Evolutionary conservation across 1,284 basidiomycete species (phyloP), one percentile per base, ranked within the genome.

Genomic region (Lignosus rhinocerotis): DNA sequence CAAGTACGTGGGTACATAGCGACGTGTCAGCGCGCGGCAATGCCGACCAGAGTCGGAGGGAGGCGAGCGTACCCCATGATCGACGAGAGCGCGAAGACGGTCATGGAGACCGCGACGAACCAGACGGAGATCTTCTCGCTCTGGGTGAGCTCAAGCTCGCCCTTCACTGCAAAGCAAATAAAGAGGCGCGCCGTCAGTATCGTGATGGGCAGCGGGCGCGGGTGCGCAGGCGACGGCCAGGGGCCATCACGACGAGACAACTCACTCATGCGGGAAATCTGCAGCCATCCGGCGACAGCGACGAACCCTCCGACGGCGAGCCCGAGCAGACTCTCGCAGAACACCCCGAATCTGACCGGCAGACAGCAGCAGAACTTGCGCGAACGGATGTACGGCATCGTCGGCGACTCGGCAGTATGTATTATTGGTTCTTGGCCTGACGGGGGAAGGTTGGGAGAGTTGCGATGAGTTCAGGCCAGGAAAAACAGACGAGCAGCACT

Each of bases 321-420:
- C 44, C 77, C 77, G 21, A 83, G 59, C 30, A 82, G 66, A 47
- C 79, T 75, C 60, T 84, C 74, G 63, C 85, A 81, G 69, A 86
- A 81, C 38, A 85, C 83, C 60, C 84, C 84, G 59, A 84, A 76
- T 64, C 83, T 78, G 70, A 86, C 81, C 50, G 85, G 81, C 67
- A 86, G 76, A 72, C 83, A 86, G 72, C 81, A 84, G 73, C 82
- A 86, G 72, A 85, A 86, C 64, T 70, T 72, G 66, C 71, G 71
- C 33, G 70, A 67, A 54, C 68, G 68, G 50, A 71, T 65, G 69
- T 67, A 65, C 43, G 59, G 64, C 71, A 72, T 72, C 41, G 53
- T 25, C 63, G 61, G 43, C 55, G 53, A 31, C 55, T 49, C 38
- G 4, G 25, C 4, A 25, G 25, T 25, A 25, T 2, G 4, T n/a